Evolutionary conservation across 2,329 filamentous ascomycete species (phyloP).

Genomic region (Periglandula ipomoeae): DNA sequence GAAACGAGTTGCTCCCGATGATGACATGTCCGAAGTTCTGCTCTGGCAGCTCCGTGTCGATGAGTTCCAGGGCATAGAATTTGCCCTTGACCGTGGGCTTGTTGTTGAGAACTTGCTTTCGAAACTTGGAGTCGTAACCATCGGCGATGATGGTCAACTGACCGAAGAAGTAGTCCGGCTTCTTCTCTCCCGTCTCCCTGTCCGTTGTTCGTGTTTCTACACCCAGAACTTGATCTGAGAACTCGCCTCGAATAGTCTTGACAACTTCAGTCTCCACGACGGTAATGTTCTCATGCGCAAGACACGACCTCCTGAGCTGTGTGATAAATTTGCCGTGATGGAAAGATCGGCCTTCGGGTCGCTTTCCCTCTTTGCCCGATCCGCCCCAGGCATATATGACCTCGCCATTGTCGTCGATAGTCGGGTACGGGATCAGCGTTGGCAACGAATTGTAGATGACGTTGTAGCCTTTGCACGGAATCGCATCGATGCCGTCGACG

Average conservation of each 20-base stretch:
- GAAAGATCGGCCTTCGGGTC: slow-evolving; percentile 66
- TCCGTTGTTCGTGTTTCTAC: slow-evolving; percentile 65
- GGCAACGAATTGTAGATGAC: slow-evolving; percentile 71
- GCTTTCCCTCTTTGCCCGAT: slow-evolving; percentile 26
- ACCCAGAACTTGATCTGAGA: slow-evolving; percentile 66
- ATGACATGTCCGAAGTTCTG: slow-evolving; percentile 79
- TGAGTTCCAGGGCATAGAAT: slow-evolving; percentile 89
- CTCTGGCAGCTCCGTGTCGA: slow-evolving; percentile 71
- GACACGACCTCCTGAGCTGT: slow-evolving; percentile 67
- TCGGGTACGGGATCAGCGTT: slow-evolving; percentile 72
- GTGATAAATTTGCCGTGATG: slow-evolving; percentile 92
- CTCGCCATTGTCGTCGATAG: slow-evolving; percentile 39
- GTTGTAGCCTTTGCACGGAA: slow-evolving; percentile 77
- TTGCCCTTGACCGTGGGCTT: slow-evolving; percentile 67
- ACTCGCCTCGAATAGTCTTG: slow-evolving; percentile 61
- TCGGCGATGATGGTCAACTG: slow-evolving; percentile 83
- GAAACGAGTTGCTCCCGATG: slow-evolving; percentile 58
- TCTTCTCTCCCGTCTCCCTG: slow-evolving; percentile 44
- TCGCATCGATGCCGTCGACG: slow-evolving; percentile 79
- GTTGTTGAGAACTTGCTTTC: slow-evolving; percentile 62
- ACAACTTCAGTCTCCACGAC: slow-evolving; percentile 84
- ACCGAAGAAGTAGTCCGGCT: slow-evolving; percentile 73
- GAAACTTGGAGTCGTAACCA: slow-evolving; percentile 87
- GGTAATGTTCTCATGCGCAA: slow-evolving; percentile 71
- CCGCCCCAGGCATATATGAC: slow-evolving; percentile 28